phyloP scores from a whole-genome alignment of 2,329 filamentous ascomycete genomes.

The Grosmannia penicillata region DNA sequence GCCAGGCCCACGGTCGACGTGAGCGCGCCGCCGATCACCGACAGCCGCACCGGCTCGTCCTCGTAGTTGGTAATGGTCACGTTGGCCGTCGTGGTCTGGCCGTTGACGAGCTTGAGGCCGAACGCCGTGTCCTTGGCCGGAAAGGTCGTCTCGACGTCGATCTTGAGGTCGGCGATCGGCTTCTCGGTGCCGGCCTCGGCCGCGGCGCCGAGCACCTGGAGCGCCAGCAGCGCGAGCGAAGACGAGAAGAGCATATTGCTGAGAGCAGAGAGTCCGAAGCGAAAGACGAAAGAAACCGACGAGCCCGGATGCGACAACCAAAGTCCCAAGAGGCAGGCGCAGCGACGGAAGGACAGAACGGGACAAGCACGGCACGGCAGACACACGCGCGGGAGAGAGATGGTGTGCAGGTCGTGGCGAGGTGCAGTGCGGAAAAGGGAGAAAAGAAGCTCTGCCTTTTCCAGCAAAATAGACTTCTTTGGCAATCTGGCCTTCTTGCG shows the following conservation, averaged over 20 bases:
- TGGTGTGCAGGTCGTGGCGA: not conserved
- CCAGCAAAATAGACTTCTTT: conserved; percentile 1
- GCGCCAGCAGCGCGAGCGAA: conserved; percentile 57
- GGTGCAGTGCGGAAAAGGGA: not conserved
- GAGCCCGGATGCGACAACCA: not conserved
- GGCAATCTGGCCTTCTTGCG: conserved; percentile 5
- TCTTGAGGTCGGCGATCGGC: conserved; percentile 35
- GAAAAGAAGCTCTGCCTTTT: not conserved
- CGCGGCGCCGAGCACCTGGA: conserved; percentile 46
- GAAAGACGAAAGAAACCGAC: conserved; percentile 1
- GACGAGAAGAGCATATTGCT: too few relatives aligned
- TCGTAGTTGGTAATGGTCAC: conserved; percentile 80
- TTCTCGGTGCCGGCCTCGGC: conserved; percentile 2
- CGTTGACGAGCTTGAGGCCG: conserved; percentile 91
- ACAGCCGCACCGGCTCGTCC: conserved; percentile 55
- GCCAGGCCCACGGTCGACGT: conserved; percentile 38
- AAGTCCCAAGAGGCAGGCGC: conserved; percentile 8
- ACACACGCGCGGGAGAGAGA: not conserved
- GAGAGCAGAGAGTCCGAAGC: conserved; percentile 5
- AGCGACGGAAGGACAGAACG: not conserved
- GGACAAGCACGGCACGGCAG: not conserved
- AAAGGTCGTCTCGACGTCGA: conserved; percentile 49
- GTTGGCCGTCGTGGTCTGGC: conserved; percentile 67
- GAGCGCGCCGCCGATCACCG: conserved; percentile 64
- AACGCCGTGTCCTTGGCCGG: conserved; percentile 62